A percentile compares a stretch with the other conserved stretches of the same genome.
Conservation (phyloP, 805 yeast genomes). For the Ogataea sp. region DNA sequence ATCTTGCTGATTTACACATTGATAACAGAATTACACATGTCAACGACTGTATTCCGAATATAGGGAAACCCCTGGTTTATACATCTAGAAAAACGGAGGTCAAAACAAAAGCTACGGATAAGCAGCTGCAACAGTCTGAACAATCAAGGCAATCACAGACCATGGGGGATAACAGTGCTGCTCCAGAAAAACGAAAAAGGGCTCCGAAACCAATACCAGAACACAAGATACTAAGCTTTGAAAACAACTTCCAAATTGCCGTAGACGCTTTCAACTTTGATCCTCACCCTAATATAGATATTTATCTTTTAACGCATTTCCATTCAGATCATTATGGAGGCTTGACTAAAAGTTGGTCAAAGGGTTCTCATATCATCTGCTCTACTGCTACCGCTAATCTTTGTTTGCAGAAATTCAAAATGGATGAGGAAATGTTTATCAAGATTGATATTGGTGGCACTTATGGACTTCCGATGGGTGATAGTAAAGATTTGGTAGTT, state of each 20-base stretch:
- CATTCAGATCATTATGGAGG: constrained; percentile 96
- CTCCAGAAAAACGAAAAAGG: constrained; percentile 17
- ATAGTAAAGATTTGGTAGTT: constrained; percentile 29
- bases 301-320: constrained; percentile 71
- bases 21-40: constrained; percentile 45
- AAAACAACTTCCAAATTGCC: constrained; percentile 29
- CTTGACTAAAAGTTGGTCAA: constrained; percentile 64
- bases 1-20: constrained; percentile 30
- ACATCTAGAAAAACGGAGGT: neutral
- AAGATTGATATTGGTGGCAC: constrained; percentile 28
- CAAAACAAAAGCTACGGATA: no score
- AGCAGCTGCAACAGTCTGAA: no score
- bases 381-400: constrained; percentile 62
- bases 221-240: constrained; percentile 44
- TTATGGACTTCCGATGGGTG: constrained; percentile 17
- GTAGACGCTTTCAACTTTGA: constrained; percentile 63
- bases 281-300: constrained; percentile 34
- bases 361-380: constrained; percentile 45
- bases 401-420: constrained; percentile 43
- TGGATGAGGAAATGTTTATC: constrained; percentile 35
- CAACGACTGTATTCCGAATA: constrained; percentile 34
- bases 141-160: no score
- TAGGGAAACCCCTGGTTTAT: constrained; percentile 11
- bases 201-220: constrained; percentile 43
- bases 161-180: no score